Percentiles rank a stretch among this genome's conserved stretches.
phyloP scores from a whole-genome alignment of 768 basidiomycete genomes.

The Terana coerulea region DNA sequence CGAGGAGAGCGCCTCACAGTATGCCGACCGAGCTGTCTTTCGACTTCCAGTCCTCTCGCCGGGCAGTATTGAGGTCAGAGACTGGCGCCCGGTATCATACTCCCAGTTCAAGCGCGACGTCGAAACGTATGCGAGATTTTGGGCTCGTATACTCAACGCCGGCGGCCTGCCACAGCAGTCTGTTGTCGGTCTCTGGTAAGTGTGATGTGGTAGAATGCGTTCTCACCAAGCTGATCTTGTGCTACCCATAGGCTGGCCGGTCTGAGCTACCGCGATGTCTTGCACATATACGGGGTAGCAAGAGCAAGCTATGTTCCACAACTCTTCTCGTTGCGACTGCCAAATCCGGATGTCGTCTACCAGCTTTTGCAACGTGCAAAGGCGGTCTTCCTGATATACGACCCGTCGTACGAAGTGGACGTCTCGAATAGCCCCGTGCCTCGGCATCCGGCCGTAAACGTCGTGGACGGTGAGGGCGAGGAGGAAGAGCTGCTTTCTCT shows the following conservation, averaged over 20 bases:
- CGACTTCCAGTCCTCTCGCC: constrained; percentile 37
- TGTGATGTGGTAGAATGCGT: constrained; percentile 28
- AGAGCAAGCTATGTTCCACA: constrained; percentile 62
- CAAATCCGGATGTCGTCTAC: constrained; percentile 61
- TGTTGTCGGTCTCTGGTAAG: constrained; percentile 67
- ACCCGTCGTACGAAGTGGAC: constrained; percentile 47
- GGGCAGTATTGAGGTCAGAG: constrained; percentile 34
- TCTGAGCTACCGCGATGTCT: constrained; percentile 59
- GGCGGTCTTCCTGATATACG: constrained; percentile 60
- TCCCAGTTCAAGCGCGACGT: constrained; percentile 57
- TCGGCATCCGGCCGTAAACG: constrained; percentile 39
- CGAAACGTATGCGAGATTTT: constrained; percentile 55
- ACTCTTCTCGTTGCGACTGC: constrained; percentile 66
- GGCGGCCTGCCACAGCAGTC: constrained; percentile 45
- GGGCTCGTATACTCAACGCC: constrained; percentile 41
- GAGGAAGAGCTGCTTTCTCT: constrained; percentile 42
- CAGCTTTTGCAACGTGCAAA: constrained; percentile 56
- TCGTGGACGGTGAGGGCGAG: constrained; percentile 35
- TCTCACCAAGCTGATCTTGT: no score
- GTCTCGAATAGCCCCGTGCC: constrained; percentile 47
- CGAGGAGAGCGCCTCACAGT: constrained; percentile 42
- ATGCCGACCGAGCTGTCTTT: constrained; percentile 51
- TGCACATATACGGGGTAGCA: constrained; percentile 68
- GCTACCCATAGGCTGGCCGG: constrained; percentile 53
- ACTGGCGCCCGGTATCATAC: constrained; percentile 63